Base-by-base conservation (phyloP, 352 stramenopile genomes). In the Pseudoperonospora humuli region DNA sequence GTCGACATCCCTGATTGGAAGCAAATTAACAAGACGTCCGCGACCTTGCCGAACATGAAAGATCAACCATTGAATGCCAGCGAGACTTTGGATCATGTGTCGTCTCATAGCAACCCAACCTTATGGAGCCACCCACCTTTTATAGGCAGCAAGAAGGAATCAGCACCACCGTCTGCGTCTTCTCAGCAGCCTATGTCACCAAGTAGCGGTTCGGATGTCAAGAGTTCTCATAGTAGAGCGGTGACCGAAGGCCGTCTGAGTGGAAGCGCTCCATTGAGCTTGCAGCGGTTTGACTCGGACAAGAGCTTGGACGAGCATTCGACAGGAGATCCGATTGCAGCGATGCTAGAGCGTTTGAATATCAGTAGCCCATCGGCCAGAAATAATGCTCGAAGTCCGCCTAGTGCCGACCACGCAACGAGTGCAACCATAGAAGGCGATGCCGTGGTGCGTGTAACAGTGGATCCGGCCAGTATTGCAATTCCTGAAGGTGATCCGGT, bases 401-500 rank as follows among this genome's bases (percentile, higher is more conserved):
- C 52, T 27, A 51, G 52, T 7, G 2, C 48, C 15, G 57, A 67
- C 7, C 53, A 56, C 18, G 49, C 54, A 18, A 57, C 44, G 19
- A 61, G 39, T 25, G 48, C 31, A 47, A 57, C 54, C 31, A 57
- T 45, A 10, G 58, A 64, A 32, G 61, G 58, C 15, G 49, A 64
- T 15, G 49, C 31, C 31, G 50, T 50, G n/a, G 33, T 48, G 32
- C 39, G 50, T 25, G 39, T 50, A 20, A 50, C 50, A 9, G 63
- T 60, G 50, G 33, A 63, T 24, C 60, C 56, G 17, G 27, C 50
- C 47, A 73, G 56, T 19, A 70, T 86, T 45, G 50, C 39, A 11
- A 92, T 92, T 42, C 79, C 79, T 1, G 76, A 86, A 19, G 79
- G 79, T 15, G 79, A 92, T 26, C 79, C 79, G 3, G 71, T 92